Conservation (phyloP, 495 filamentous ascomycete species). For the Penicillium antarcticum region DNA sequence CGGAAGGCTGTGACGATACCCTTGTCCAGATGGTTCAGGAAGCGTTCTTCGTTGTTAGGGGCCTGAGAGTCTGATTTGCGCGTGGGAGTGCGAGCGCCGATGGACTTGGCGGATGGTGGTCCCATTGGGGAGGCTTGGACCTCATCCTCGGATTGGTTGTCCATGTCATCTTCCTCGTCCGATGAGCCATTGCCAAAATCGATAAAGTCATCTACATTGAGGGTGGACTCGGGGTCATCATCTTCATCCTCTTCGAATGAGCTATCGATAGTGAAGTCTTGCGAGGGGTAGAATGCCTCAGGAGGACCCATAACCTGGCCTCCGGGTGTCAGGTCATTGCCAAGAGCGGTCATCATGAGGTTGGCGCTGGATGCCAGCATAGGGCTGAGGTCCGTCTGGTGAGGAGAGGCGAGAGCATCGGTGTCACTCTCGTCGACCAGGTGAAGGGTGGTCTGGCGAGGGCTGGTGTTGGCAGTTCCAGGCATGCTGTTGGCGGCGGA, state of each 20-base stretch:
- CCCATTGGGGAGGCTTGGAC: slow-evolving; percentile 36
- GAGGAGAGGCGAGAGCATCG: slow-evolving; percentile 47
- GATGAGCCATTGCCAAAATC: slow-evolving; percentile 61
- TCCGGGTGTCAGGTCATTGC: slow-evolving; percentile 53
- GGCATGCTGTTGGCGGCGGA: slow-evolving; percentile 46
- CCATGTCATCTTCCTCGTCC: slow-evolving; percentile 43
- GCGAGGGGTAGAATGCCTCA: slow-evolving; percentile 72
- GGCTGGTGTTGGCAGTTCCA: slow-evolving; percentile 53
- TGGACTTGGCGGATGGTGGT: slow-evolving; percentile 24
- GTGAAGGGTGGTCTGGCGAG: slow-evolving; percentile 43
- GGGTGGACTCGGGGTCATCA: slow-evolving; percentile 61
- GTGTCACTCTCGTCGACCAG: slow-evolving; percentile 52
- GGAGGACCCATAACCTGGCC: slow-evolving; percentile 68
- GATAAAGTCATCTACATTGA: slow-evolving; percentile 71
- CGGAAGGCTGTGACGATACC: slow-evolving; percentile 76
- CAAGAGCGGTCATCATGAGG: slow-evolving; percentile 72
- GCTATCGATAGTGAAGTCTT: slow-evolving; percentile 54
- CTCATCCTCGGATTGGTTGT: slow-evolving; percentile 39
- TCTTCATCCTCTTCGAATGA: slow-evolving; percentile 54
- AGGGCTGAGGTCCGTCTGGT: slow-evolving; percentile 48
- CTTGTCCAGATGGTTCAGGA: slow-evolving; percentile 66
- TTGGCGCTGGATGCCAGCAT: slow-evolving; percentile 67
- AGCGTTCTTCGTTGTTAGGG: slow-evolving; percentile 50
- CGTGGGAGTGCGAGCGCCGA: slow-evolving; percentile 47
- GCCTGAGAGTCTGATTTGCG: slow-evolving; percentile 46